Base-by-base conservation (phyloP, 208 protist species). In the Leishmania arabica region DNA sequence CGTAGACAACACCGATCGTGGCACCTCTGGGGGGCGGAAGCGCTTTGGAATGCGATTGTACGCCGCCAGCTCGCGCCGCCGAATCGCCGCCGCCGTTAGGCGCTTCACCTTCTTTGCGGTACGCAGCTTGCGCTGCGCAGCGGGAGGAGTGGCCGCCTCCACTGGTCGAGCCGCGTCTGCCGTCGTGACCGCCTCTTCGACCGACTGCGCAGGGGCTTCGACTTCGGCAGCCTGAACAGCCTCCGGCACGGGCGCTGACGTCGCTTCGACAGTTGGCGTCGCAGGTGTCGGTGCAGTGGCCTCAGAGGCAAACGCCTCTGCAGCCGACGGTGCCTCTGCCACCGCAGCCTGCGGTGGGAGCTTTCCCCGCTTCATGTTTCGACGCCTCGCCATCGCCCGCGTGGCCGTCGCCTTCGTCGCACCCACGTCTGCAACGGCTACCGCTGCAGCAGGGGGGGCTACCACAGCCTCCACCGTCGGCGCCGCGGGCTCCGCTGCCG, bases 11-110 rank as follows among this genome's bases (percentile, higher is more conserved):
- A 77, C 76, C 42, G 72, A 19, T 78, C 70, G 71, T 37, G 69
- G 40, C 62, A 53, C 60, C 42, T n/a, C 34, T 49, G 49, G 66
- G 2, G 82, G 73, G 42, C 77, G 77, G 66, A 81, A 81, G 40
- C 77, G 82, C 56, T 64, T 69, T 4, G 82, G 78, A 42, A 86
- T 82, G 74, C 82, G 82, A 40, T 86, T 86, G 65, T 81, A 65
- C 19, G 81, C 81, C 0, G 81, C 69, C 21, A 80, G 17, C 76
- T 84, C 81, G 81, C 81, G 81, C 13, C 81, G 81, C 42, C 81
- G 76, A 51, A 78, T 72, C 31, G 81, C 81, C 8, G 81, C 81
- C 1, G 81, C 53, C 53, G 68, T 80, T 31, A 84, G 60, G n/a
- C 58, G 70, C 60, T 80, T 84, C 53, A 21, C 17, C 65, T 66